Conservation (phyloP, 257 asterid genomes). For the Apocynum venetum region DNA sequence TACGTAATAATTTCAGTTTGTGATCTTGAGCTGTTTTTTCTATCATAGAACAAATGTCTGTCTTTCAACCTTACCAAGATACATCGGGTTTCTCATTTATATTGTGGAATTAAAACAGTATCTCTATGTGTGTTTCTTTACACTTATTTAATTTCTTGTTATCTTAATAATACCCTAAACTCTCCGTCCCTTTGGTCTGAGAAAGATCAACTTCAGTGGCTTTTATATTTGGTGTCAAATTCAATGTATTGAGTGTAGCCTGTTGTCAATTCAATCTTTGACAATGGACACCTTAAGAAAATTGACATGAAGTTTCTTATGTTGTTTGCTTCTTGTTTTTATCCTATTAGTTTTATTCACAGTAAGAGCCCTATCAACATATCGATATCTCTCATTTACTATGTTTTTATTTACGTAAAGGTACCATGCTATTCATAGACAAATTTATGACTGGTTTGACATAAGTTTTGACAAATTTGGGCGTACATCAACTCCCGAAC, state of each 20-base stretch:
- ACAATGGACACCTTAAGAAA: not conserved
- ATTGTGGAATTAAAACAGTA: not conserved
- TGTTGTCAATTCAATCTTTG: not conserved
- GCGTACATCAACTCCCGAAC: slow-evolving; percentile 86
- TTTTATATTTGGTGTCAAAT: not conserved
- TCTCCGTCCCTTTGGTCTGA: not conserved
- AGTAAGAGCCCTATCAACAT: not conserved
- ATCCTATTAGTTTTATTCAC: not conserved
- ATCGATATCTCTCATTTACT: not conserved
- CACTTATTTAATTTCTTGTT: not conserved
- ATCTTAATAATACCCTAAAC: not conserved
- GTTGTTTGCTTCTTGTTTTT: not conserved
- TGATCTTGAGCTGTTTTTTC: not conserved
- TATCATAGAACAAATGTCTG: not conserved
- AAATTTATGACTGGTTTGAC: slow-evolving; percentile 75
- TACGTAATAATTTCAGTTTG: not conserved
- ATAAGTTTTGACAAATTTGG: slow-evolving; percentile 91
- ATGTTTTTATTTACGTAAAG: slow-evolving; percentile 24
- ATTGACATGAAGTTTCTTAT: not conserved
- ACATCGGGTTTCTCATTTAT: not conserved
- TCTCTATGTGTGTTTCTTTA: no score
- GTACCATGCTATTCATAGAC: slow-evolving; percentile 77
- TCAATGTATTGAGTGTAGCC: not conserved
- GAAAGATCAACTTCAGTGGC: not conserved
- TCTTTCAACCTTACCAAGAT: not conserved